Percentiles rank a stretch among this genome's conserved stretches.
These are phyloP conservation scores for Nicotiana paniculata DNA, from an alignment of 257 asterid species.

Conservation along the genomic window DNA sequence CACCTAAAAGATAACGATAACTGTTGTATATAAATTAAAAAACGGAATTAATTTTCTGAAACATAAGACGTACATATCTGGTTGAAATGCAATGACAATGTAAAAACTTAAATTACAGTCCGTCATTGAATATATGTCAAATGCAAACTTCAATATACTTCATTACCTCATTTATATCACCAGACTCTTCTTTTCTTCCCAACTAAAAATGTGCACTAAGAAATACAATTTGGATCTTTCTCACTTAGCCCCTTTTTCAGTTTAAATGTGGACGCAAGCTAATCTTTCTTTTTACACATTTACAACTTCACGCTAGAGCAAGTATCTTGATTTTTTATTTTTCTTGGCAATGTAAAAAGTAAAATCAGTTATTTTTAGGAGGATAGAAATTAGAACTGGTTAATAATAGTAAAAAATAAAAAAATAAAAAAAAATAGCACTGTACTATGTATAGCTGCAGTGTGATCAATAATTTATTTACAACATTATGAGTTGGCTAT, in stretches of 20 bases:
- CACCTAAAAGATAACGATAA: background rate
- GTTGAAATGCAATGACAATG: too few relatives aligned
- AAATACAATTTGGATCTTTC: background rate
- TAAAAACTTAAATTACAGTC: too few relatives aligned
- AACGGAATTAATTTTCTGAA: too few relatives aligned
- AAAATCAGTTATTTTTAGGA: too few relatives aligned
- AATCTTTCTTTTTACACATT: background rate
- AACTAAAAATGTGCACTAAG: background rate
- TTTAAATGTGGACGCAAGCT: background rate
- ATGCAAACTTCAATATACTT: background rate
- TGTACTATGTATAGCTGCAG: background rate
- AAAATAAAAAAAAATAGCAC: too few relatives aligned
- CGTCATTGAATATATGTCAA: background rate
- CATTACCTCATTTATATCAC: background rate
- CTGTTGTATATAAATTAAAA: too few relatives aligned
- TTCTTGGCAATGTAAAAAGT: background rate
- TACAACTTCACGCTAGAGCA: background rate
- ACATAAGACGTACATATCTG: too few relatives aligned
- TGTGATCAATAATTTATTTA: background rate
- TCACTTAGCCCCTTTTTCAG: background rate
- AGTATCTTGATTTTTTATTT: background rate
- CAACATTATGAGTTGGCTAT: slow-evolving; percentile 1
- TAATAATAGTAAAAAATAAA: too few relatives aligned
- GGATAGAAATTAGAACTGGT: too few relatives aligned
- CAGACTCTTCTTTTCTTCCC: background rate